Evolutionary conservation across 306 rosid species (phyloP).

Genomic region (Ochetophila trinervis): DNA sequence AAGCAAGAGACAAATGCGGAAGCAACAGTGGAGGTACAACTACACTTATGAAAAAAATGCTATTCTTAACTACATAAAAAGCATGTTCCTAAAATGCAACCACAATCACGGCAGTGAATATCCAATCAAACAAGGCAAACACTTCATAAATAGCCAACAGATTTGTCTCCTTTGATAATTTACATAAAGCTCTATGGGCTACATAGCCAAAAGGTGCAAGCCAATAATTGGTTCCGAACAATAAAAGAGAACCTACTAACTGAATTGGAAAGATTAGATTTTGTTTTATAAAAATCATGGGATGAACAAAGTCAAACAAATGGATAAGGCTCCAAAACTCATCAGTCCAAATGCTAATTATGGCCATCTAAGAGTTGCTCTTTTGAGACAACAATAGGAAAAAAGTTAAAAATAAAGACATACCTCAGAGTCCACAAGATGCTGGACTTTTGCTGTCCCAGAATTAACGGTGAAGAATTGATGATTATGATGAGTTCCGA

Average conservation of each 20-base stretch:
- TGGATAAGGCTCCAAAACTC: not conserved
- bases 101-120: too few species aligned
- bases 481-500: constrained; percentile 71
- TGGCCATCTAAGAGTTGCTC: not conserved
- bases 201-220: not conserved
- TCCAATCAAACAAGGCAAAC: not conserved
- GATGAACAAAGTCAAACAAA: too few species aligned
- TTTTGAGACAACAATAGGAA: not conserved
- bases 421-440: constrained; percentile 34
- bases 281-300: too few species aligned
- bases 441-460: constrained; percentile 35
- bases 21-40: too few species aligned
- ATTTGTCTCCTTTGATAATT: not conserved
- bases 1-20: too few species aligned
- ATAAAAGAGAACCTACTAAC: too few species aligned
- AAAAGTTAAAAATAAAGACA: constrained; percentile 4
- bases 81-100: too few species aligned
- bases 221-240: not conserved
- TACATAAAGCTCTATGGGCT: not conserved
- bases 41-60: too few species aligned
- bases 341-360: not conserved
- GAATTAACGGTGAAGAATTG: constrained; percentile 47
- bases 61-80: too few species aligned
- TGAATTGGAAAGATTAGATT: too few species aligned
- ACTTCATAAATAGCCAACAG: not conserved